Evolutionary conservation across 2,329 filamentous ascomycete genomes (phyloP).

Genomic region (Basipetospora chlamydospora): DNA sequence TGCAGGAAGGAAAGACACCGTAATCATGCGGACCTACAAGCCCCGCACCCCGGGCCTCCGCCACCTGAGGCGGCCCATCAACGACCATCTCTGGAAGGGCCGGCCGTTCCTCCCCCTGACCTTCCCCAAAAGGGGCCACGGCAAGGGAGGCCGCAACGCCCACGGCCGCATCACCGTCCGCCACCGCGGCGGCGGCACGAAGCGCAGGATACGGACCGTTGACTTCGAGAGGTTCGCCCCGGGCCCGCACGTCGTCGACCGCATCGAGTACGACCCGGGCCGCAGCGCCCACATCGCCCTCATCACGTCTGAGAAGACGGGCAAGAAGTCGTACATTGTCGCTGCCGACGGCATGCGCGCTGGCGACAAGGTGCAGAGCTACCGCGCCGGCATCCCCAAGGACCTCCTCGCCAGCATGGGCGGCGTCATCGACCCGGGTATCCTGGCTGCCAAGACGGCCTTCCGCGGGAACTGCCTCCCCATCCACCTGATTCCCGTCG

Average conservation of each 20-base stretch:
- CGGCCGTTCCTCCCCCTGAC: conserved; percentile 71
- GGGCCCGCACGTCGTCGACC: conserved; percentile 76
- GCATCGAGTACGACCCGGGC: conserved; percentile 92
- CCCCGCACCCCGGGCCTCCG: conserved; percentile 84
- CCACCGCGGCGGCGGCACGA: conserved; percentile 83
- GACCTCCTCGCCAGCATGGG: conserved; percentile 86
- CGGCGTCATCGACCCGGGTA: conserved; percentile 82
- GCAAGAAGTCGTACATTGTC: conserved; percentile 75
- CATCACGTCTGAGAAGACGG: conserved; percentile 58
- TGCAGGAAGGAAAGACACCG: conserved; percentile 14
- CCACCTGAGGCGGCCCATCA: conserved; percentile 82
- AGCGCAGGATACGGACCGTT: conserved; percentile 79
- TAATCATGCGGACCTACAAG: conserved; percentile 69
- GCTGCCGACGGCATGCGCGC: conserved; percentile 89
- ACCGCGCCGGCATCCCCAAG: conserved; percentile 73
- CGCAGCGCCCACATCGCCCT: conserved; percentile 88
- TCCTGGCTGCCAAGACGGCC: conserved; percentile 85
- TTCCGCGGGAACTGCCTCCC: conserved; percentile 91
- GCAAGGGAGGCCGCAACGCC: conserved; percentile 84
- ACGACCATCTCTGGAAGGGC: conserved; percentile 95
- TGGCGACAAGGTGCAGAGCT: conserved; percentile 86
- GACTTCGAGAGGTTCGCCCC: conserved; percentile 71
- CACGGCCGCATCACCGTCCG: conserved; percentile 74
- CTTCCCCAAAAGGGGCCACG: conserved; percentile 81
- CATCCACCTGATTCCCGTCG: conserved; percentile 87